phyloP scores from a whole-genome alignment of 805 yeast genomes.

The Myxozyma neotropica region DNA sequence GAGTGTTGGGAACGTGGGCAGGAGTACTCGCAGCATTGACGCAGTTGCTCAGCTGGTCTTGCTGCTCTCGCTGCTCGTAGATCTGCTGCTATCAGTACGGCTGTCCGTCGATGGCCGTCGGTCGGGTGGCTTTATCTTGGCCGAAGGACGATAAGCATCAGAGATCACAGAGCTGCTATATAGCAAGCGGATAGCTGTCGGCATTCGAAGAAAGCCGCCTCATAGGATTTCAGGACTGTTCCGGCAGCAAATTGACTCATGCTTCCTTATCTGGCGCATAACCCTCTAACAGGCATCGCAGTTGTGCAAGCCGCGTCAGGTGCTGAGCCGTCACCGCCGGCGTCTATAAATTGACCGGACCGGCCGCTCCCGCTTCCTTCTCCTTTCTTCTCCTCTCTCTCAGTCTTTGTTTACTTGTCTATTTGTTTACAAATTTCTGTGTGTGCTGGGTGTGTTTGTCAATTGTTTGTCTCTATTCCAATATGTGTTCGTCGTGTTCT shows the following conservation, averaged over 20 bases:
- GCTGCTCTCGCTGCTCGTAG: no score
- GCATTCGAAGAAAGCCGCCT: no score
- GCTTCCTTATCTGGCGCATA: neutral
- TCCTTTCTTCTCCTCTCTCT: neutral
- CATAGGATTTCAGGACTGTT: no score
- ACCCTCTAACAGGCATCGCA: neutral
- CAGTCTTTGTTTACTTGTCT: neutral
- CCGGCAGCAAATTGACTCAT: neutral
- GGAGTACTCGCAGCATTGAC: no score
- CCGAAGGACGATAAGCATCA: no score
- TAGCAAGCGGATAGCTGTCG: no score
- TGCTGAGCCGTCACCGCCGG: slow-evolving; percentile 1
- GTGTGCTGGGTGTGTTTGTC: neutral
- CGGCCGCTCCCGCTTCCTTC: slow-evolving; percentile 1
- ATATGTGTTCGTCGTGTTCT: slow-evolving; percentile 6
- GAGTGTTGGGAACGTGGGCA: no score
- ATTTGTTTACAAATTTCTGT: neutral
- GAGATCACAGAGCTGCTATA: no score
- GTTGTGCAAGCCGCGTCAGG: neutral
- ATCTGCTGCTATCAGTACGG: no score
- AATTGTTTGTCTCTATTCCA: neutral
- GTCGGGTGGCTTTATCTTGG: no score
- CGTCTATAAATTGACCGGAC: slow-evolving; percentile 11
- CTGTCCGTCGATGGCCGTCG: no score
- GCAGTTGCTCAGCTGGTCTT: no score